Conservation (phyloP, 352 stramenopile species). For the Phytopythium vexans region DNA sequence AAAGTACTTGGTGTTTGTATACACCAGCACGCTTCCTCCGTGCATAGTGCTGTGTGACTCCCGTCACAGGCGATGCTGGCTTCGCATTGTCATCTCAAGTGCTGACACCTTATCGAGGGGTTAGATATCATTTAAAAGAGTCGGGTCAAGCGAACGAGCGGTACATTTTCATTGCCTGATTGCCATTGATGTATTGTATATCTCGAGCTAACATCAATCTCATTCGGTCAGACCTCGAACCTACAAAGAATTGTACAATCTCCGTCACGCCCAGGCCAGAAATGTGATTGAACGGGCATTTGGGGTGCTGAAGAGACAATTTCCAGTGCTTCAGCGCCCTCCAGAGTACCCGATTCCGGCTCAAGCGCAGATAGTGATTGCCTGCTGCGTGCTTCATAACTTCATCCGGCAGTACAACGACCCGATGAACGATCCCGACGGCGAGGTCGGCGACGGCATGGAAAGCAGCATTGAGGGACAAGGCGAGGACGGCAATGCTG, state of each 20-base stretch:
- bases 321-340: slow-evolving; percentile 2
- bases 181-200: neutral
- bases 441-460: too few species aligned
- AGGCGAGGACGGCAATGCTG: too few species aligned
- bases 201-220: neutral
- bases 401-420: slow-evolving; percentile 9
- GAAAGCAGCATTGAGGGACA: too few species aligned
- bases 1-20: too few species aligned
- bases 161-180: neutral
- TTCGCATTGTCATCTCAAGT: slow-evolving; percentile 12
- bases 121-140: slow-evolving; percentile 15
- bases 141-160: slow-evolving; percentile 7
- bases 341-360: slow-evolving; percentile 6
- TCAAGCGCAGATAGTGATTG: slow-evolving; percentile 11
- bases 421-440: slow-evolving; percentile 1
- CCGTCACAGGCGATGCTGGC: slow-evolving; percentile 14
- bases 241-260: slow-evolving; percentile 18
- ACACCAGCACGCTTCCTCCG: too few species aligned
- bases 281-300: slow-evolving; percentile 17
- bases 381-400: neutral
- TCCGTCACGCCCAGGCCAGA: slow-evolving; percentile 12
- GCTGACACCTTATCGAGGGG: slow-evolving; percentile 13
- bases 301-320: neutral
- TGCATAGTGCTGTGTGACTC: too few species aligned
- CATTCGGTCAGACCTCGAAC: slow-evolving; percentile 10